A percentile compares a stretch with the other conserved stretches of the same genome.
These are phyloP conservation scores for Ambrosia hybrid DNA, from an alignment of 140 eudicot species.

Conservation along the genomic window DNA sequence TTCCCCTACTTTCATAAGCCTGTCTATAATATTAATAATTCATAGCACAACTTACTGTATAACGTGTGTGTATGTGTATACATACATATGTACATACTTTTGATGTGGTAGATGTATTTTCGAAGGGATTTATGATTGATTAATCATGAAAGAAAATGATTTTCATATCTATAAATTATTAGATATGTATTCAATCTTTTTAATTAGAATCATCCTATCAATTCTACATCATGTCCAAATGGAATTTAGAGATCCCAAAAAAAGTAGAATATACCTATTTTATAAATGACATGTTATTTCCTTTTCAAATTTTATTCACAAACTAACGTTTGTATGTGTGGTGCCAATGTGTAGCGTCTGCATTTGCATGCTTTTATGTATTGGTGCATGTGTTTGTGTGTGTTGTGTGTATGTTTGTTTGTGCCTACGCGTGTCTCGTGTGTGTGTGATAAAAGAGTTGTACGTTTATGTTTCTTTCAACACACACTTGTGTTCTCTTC, in stretches of 20 bases:
- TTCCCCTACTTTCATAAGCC: no score
- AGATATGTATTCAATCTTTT: no score
- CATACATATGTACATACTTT: no score
- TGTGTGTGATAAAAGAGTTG: not conserved
- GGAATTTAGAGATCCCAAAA: constrained; percentile 8
- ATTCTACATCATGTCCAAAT: constrained; percentile 4
- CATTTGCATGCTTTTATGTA: constrained; percentile 8
- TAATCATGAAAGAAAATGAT: no score
- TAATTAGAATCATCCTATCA: constrained; percentile 5
- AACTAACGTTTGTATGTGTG: constrained; percentile 8
- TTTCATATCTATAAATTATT: no score
- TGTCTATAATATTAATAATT: no score
- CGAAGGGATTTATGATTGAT: no score
- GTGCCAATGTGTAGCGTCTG: not conserved
- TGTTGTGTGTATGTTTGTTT: constrained; percentile 1
- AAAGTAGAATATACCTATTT: constrained; percentile 10
- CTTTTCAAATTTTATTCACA: constrained; percentile 4
- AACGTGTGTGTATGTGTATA: no score
- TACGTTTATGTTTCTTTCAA: not conserved
- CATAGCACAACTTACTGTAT: no score
- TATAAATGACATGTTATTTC: not conserved
- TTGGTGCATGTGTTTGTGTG: constrained; percentile 9
- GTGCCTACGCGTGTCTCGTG: constrained; percentile 10
- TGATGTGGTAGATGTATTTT: no score
- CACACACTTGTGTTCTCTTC: constrained; percentile 7